Conservation (phyloP, 805 yeast species). For the Starmerella sirachaensis region DNA sequence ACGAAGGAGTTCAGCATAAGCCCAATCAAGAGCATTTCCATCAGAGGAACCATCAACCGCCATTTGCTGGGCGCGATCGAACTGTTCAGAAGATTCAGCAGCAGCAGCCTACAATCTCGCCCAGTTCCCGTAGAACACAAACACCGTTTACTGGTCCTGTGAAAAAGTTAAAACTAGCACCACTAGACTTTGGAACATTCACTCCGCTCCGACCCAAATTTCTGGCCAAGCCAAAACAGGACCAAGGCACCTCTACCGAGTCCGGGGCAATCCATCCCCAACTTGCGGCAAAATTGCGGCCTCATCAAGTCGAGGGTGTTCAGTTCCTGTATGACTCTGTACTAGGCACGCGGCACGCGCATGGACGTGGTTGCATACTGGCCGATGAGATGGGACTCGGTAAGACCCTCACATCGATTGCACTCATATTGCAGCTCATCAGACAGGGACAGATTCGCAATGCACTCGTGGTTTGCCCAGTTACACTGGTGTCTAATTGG, state of each 20-base stretch:
- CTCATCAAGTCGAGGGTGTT: slow-evolving; percentile 82
- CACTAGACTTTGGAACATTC: no score
- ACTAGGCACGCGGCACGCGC: slow-evolving; percentile 47
- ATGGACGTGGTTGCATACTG: slow-evolving; percentile 58
- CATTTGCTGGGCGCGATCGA: no score
- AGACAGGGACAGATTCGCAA: slow-evolving; percentile 38
- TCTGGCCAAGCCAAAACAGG: no score
- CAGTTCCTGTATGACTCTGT: slow-evolving; percentile 70
- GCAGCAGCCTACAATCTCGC: no score
- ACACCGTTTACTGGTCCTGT: no score
- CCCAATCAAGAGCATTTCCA: not conserved
- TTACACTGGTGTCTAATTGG: slow-evolving; percentile 82
- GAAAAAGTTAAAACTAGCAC: no score
- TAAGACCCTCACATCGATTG: slow-evolving; percentile 73
- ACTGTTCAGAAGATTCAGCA: no score
- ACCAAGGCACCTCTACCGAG: no score
- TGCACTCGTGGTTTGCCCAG: slow-evolving; percentile 79
- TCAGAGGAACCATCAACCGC: not conserved
- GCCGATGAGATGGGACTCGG: slow-evolving; percentile 99
- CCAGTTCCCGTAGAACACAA: no score
- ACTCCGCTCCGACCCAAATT: no score
- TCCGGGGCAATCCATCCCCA: slow-evolving; percentile 30
- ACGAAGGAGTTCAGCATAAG: not conserved
- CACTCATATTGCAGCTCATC: slow-evolving; percentile 71
- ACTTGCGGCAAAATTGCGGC: slow-evolving; percentile 37